Evolutionary conservation across 164 flowering plant species (phyloP).

Genomic region (Brasenia schreberi): DNA sequence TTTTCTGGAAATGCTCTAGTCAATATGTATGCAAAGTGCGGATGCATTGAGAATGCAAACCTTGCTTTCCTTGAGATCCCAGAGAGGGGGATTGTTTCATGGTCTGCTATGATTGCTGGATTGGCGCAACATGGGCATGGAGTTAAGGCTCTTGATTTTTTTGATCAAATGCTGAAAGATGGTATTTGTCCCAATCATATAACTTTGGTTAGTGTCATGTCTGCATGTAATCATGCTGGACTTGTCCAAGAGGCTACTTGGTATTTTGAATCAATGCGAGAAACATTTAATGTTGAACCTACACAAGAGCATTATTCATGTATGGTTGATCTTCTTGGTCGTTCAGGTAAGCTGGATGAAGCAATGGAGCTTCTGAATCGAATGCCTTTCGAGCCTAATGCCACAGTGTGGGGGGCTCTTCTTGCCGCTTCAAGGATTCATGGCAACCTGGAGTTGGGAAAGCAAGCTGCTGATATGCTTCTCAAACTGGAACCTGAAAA

Average conservation of each 20-base stretch:
- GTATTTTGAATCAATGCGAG: conserved; percentile 11
- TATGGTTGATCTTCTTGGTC: conserved; percentile 12
- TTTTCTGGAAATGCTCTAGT: conserved; percentile 82
- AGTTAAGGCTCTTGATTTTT: conserved; percentile 43
- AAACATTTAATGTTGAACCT: conserved; percentile 10
- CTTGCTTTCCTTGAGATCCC: conserved; percentile 44
- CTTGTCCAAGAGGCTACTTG: conserved; percentile 9
- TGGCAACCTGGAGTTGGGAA: conserved; percentile 10
- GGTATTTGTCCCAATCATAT: conserved; percentile 50
- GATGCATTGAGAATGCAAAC: conserved; percentile 63
- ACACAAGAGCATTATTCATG: conserved; percentile 12
- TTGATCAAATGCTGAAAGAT: conserved; percentile 45
- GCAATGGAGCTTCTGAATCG: conserved; percentile 7
- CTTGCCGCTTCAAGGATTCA: conserved; percentile 14
- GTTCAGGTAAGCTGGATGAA: conserved; percentile 10
- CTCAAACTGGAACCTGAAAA: conserved; percentile 12
- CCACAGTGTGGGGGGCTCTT: conserved; percentile 14
- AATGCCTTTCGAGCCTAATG: conserved; percentile 12
- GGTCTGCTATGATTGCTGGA: conserved; percentile 87
- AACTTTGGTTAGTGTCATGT: conserved; percentile 13
- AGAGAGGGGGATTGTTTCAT: conserved; percentile 55
- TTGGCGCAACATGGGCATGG: conserved; percentile 84
- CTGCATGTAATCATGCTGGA: conserved; percentile 16
- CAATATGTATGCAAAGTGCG: conserved; percentile 83
- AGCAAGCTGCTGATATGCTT: conserved; percentile 14